A percentile compares a stretch with the other conserved stretches of the same genome.
phyloP scores from a whole-genome alignment of 129 eudicot species.

The Chrysanthemum seticuspe region DNA sequence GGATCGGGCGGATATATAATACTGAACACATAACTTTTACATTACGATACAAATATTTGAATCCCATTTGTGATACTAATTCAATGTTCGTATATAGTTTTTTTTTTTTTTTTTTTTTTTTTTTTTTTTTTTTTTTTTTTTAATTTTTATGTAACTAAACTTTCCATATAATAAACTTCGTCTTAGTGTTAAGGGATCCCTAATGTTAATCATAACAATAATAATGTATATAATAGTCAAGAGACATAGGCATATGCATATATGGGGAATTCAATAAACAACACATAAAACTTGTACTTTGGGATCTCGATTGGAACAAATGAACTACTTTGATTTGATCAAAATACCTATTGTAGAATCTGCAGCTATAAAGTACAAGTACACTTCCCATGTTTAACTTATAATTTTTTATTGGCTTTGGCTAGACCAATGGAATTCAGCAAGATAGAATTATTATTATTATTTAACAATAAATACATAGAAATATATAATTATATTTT shows the following conservation, averaged over 20 bases:
- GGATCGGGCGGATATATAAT: too few relatives aligned
- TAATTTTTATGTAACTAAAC: too few relatives aligned
- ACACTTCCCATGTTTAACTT: not conserved
- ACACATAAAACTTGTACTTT: slow-evolving; percentile 10
- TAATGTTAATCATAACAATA: too few relatives aligned
- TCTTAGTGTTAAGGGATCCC: too few relatives aligned
- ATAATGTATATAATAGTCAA: too few relatives aligned
- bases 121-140: too few relatives aligned
- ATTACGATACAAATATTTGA: too few relatives aligned
- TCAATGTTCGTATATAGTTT: too few relatives aligned
- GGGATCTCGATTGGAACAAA: slow-evolving; percentile 20
- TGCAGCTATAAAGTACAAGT: slow-evolving; percentile 12
- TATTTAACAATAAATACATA: not conserved
- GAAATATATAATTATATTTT: not conserved
- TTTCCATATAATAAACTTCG: too few relatives aligned
- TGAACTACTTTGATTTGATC: slow-evolving; percentile 5
- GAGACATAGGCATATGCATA: slow-evolving; percentile 19
- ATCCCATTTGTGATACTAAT: too few relatives aligned
- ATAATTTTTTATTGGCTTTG: not conserved
- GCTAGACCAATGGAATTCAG: not conserved
- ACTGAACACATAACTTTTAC: too few relatives aligned
- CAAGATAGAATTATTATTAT: not conserved
- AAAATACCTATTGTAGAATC: slow-evolving; percentile 10
- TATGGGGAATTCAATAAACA: slow-evolving; percentile 16
- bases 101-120: too few relatives aligned